Conservation (phyloP, 2,329 filamentous ascomycete genomes). For the Trichoderma cornu-damae region DNA sequence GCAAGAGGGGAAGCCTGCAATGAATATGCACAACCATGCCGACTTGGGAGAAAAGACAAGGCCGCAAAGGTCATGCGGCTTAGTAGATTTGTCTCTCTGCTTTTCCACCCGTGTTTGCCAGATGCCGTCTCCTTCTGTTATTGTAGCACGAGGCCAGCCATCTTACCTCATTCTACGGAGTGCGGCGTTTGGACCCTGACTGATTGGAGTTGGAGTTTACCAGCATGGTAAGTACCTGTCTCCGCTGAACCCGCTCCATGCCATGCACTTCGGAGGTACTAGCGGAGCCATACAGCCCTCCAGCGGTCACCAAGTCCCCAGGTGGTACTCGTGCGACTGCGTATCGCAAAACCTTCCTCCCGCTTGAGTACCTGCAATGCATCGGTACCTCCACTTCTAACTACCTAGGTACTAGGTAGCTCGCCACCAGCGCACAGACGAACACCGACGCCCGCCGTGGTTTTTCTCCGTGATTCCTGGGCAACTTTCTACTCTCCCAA, state of each 20-base stretch:
- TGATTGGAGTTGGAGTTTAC: not conserved
- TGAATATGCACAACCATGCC: not conserved
- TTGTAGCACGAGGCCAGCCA: not conserved
- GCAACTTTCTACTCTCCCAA: not conserved
- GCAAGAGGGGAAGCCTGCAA: not conserved
- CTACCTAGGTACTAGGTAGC: not conserved
- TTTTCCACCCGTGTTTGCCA: not conserved
- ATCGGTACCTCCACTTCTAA: not conserved
- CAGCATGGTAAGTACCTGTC: not conserved
- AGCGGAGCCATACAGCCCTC: not conserved
- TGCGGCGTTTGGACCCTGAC: not conserved
- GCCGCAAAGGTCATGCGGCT: not conserved
- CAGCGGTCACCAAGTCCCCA: not conserved
- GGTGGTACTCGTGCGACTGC: not conserved
- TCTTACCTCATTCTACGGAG: not conserved
- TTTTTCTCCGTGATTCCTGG: conserved; percentile 3
- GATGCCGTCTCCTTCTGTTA: not conserved
- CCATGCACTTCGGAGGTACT: not conserved
- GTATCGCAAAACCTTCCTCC: not conserved
- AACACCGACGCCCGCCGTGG: not conserved
- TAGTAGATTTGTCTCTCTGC: not conserved
- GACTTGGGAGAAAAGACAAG: not conserved
- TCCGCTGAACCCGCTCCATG: not conserved
- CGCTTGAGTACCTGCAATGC: not conserved
- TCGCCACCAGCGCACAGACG: not conserved